phyloP scores from a whole-genome alignment of 257 asterid genomes.

The Solanum phureja region DNA sequence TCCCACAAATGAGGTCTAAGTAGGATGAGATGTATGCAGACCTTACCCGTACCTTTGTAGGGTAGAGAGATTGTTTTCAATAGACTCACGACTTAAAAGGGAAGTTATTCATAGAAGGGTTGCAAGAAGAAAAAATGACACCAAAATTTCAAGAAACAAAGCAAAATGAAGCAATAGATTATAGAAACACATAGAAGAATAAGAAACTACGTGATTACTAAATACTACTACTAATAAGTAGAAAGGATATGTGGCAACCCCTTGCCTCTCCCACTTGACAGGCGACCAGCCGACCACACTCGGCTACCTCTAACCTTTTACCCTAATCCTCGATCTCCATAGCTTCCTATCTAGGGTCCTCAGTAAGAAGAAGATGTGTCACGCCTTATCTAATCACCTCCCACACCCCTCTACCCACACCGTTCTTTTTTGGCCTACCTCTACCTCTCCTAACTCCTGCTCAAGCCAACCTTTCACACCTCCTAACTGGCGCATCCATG shows the following conservation, averaged over 20 bases:
- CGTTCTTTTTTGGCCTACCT: not conserved
- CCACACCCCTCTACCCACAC: not conserved
- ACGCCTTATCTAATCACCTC: not conserved
- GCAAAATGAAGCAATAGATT: not conserved
- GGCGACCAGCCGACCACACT: not conserved
- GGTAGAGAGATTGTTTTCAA: not conserved
- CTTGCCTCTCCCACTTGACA: not conserved
- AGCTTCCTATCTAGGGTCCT: not conserved
- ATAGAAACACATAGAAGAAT: not conserved
- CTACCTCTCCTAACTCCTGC: not conserved
- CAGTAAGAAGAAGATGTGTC: not conserved
- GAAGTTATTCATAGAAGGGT: not conserved
- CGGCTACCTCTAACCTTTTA: not conserved
- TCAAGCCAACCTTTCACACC: not conserved
- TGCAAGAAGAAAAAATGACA: not conserved
- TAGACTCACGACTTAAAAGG: not conserved
- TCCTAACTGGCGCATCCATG: not conserved
- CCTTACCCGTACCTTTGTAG: not conserved
- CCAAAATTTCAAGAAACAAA: not conserved
- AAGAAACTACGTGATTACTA: not conserved
- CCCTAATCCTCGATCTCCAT: not conserved
- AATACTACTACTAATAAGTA: not conserved
- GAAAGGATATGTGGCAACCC: not conserved
- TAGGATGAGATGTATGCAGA: not conserved
- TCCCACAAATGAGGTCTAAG: too few species aligned